Base-by-base conservation (phyloP, 768 basidiomycete species). In the Coprinopsis strossmayeri region DNA sequence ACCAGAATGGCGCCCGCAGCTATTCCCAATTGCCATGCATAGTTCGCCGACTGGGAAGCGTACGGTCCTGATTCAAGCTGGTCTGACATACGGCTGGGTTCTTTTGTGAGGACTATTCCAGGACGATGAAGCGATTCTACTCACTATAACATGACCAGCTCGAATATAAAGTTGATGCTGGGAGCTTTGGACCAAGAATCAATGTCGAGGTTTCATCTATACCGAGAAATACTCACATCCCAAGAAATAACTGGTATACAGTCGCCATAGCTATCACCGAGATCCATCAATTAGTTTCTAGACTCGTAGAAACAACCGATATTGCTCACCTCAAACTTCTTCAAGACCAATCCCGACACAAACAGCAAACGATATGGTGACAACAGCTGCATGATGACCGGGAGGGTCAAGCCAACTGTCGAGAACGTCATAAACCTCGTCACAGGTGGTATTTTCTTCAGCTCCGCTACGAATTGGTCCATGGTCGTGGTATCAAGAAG, bases 361-460 rank as follows among this genome's bases (percentile, higher is more conserved):
- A 83, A 92, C 0, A 87, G 12, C 49, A 87, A 37, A 25, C 61
- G 67, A 63, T 84, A 79, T 1, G 67, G 60, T 5, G 74, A 65
- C 20, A 89, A 57, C 2, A 87, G 48, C 11, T 76, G 66, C 55
- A 82, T 61, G 52, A 86, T 60, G 23, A 76, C 67, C 0, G 87
- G 75, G 1, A 82, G 18, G 0, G 88, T 78, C 32, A 89, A 68
- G 0, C 65, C 78, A 2, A 87, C 58, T 1, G 80, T 77, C 1
- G 87, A 84, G 18, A 66, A 69, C 49, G 78, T 72, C 4, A 89
- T 61, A 48, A 82, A 79, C 26, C 91, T 79, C 3, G 91, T 91
- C 30, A 93, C 83, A 27, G 85, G 84, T 0, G 91, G 90, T 1
- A 92, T 87, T 68, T 89, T 91, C 57, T 72, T 78, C 45, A 91